These are phyloP conservation scores for Ophiocordyceps unilateralis DNA, from an alignment of 2,329 filamentous ascomycete genomes.

Conservation along the genomic window DNA sequence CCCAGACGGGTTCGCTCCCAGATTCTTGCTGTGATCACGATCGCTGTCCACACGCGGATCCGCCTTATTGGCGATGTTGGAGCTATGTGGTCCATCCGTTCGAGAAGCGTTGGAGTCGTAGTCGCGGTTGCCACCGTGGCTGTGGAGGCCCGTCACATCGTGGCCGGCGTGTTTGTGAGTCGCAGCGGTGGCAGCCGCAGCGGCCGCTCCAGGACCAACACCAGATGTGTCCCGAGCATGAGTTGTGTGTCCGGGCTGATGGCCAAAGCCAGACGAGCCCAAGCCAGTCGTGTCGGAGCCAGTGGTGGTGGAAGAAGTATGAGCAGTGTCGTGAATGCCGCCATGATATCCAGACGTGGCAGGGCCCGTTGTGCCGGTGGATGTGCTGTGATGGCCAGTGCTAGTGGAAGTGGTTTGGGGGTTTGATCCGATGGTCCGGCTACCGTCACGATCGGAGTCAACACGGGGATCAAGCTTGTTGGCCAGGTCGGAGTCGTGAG, in stretches of 20 bases:
- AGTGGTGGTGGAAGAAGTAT: neutral
- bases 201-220: slow-evolving; percentile 2
- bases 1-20: slow-evolving; percentile 15
- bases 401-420: neutral
- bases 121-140: slow-evolving; percentile 4
- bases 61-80: slow-evolving; percentile 28
- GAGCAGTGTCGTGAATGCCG: neutral
- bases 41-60: slow-evolving; percentile 40
- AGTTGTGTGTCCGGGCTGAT: slow-evolving; percentile 12
- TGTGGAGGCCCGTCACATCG: slow-evolving; percentile 26
- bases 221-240: slow-evolving; percentile 10
- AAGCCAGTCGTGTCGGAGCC: neutral
- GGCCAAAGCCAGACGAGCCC: neutral
- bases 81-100: slow-evolving; percentile 28
- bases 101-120: slow-evolving; percentile 9
- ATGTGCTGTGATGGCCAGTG: neutral
- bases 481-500: neutral
- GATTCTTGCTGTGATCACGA: slow-evolving; percentile 21
- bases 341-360: neutral
- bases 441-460: neutral
- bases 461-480: neutral
- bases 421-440: neutral
- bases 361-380: neutral
- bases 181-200: slow-evolving; percentile 1
- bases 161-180: slow-evolving; percentile 13